Percentiles rank a stretch among this genome's conserved stretches.
These are phyloP conservation scores for Zelopaecilomyces penicillatus DNA, from an alignment of 2,329 filamentous ascomycete species.

Conservation along the genomic window DNA sequence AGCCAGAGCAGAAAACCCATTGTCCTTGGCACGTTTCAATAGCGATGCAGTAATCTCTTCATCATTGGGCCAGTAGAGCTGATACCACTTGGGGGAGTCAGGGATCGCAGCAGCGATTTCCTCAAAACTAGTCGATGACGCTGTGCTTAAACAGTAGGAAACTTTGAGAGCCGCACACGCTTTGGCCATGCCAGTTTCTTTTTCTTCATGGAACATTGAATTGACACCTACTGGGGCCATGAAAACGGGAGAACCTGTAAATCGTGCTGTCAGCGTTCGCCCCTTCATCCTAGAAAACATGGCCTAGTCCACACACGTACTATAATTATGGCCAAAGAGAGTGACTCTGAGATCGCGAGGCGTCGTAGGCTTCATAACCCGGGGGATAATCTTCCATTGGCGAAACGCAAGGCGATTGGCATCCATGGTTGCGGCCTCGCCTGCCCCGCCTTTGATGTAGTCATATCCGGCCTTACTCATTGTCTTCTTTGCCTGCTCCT, in stretches of 20 bases:
- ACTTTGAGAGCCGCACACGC: conserved; percentile 52
- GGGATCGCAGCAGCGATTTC: conserved; percentile 53
- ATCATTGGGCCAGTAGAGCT: conserved; percentile 65
- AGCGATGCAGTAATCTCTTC: conserved; percentile 58
- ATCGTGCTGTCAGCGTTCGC: conserved; percentile 7
- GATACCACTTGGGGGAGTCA: conserved; percentile 57
- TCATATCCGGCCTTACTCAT: conserved; percentile 44
- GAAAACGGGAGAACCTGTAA: conserved; percentile 34
- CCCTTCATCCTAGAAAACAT: background rate
- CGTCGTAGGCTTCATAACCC: conserved; percentile 37
- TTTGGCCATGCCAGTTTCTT: conserved; percentile 54
- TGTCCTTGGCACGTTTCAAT: conserved; percentile 50
- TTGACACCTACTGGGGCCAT: conserved; percentile 65
- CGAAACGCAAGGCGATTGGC: conserved; percentile 51
- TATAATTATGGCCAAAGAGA: conserved; percentile 43
- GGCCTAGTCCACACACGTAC: conserved; percentile 15
- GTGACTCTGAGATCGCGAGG: conserved; percentile 41
- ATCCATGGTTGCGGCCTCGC: conserved; percentile 52
- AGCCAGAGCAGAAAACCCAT: conserved; percentile 57
- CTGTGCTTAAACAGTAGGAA: conserved; percentile 61
- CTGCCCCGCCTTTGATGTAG: conserved; percentile 55
- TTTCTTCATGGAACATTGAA: conserved; percentile 55
- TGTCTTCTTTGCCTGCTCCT: conserved; percentile 42
- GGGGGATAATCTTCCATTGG: conserved; percentile 43
- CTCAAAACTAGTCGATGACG: conserved; percentile 54